A percentile compares a stretch with the other conserved stretches of the same genome.
Evolutionary conservation across 2,329 filamentous ascomycete species (phyloP).

Genomic region (Colletotrichum incanum): DNA sequence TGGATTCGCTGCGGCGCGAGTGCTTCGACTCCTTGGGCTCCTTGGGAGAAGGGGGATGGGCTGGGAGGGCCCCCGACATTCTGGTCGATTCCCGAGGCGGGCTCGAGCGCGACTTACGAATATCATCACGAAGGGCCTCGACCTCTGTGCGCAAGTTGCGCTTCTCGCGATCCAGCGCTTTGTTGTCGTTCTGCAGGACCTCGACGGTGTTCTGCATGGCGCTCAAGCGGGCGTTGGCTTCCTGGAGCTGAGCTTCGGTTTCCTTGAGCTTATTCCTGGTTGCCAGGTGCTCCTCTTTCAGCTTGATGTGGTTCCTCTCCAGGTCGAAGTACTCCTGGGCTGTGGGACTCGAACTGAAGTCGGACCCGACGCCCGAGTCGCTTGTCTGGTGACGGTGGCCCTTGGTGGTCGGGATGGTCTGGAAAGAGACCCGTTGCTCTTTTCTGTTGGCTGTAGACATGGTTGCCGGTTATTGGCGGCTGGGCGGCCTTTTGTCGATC

Average conservation of each 20-base stretch:
- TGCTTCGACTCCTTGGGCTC: constrained; percentile 34
- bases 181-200: constrained; percentile 56
- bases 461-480: constrained; percentile 25
- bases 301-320: constrained; percentile 30
- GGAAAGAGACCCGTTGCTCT: constrained; percentile 38
- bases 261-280: constrained; percentile 46
- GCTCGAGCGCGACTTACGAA: constrained; percentile 31
- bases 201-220: constrained; percentile 37
- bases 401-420: constrained; percentile 37
- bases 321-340: constrained; percentile 42
- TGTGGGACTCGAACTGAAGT: constrained; percentile 44
- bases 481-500: constrained; percentile 23
- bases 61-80: constrained; percentile 47
- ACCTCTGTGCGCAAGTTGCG: constrained; percentile 50
- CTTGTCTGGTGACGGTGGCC: constrained; percentile 44
- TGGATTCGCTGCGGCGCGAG: constrained; percentile 48
- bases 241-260: constrained; percentile 7
- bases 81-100: constrained; percentile 45
- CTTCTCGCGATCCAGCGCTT: constrained; percentile 45
- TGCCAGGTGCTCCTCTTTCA: constrained; percentile 40
- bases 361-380: constrained; percentile 46
- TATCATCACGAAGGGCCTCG: constrained; percentile 41
- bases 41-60: constrained; percentile 45
- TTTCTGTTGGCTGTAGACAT: constrained; percentile 43
- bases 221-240: constrained; percentile 48